phyloP scores from a whole-genome alignment of 1,284 basidiomycete species.

The Entoloma clypeatum region DNA sequence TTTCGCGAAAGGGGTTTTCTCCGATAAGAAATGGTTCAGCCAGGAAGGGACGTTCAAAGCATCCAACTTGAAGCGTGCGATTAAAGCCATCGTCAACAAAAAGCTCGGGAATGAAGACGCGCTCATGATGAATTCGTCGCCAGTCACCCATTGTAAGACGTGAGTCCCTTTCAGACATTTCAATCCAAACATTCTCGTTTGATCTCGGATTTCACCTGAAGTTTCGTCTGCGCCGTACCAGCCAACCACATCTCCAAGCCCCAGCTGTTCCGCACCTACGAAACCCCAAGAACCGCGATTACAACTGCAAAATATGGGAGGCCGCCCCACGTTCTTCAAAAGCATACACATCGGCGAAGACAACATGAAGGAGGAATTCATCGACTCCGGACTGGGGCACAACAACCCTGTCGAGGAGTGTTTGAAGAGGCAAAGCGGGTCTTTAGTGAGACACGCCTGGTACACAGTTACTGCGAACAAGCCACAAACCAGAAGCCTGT shows the following conservation, averaged over 20 bases:
- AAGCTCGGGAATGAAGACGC: background rate
- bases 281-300: conserved; percentile 6
- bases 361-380: conserved; percentile 6
- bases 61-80: conserved; percentile 1
- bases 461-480: too few relatives aligned
- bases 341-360: conserved; percentile 6
- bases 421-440: conserved; percentile 11
- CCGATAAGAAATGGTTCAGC: conserved; percentile 1
- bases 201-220: background rate
- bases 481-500: too few relatives aligned
- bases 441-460: conserved; percentile 1
- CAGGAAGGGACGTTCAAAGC: conserved; percentile 9
- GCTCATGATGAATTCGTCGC: conserved; percentile 2
- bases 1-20: conserved; percentile 15
- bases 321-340: conserved; percentile 14
- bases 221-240: conserved; percentile 13
- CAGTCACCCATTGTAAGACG: conserved; percentile 7
- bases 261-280: conserved; percentile 14
- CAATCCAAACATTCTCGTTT: background rate
- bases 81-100: conserved; percentile 8
- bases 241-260: conserved; percentile 4
- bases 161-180: conserved; percentile 4
- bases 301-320: conserved; percentile 18
- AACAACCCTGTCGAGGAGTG: conserved; percentile 15
- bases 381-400: conserved; percentile 10